A percentile compares a stretch with the other conserved stretches of the same genome.
Conservation (phyloP, 345 rosid species). For the Gossypium stocksii region DNA sequence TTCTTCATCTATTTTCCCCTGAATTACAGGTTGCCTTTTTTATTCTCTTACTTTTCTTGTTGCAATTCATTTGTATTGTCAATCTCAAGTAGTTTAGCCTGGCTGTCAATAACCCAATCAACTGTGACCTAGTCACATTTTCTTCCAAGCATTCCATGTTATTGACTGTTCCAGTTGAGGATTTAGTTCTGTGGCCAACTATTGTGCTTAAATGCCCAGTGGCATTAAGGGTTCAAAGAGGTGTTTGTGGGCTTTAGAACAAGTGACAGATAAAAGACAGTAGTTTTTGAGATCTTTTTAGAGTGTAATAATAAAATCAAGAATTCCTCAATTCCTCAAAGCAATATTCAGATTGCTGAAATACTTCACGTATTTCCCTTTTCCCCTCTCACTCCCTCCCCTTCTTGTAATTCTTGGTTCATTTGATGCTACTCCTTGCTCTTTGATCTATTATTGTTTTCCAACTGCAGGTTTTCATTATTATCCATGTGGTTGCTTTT, state of each 20-base stretch:
- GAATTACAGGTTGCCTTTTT: not conserved
- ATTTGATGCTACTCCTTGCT: not conserved
- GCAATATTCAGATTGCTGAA: not conserved
- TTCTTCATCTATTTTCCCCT: not conserved
- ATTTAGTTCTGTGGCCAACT: not conserved
- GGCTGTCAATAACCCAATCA: not conserved
- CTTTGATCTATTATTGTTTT: constrained; percentile 4
- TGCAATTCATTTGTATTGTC: not conserved
- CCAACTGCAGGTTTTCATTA: constrained; percentile 74
- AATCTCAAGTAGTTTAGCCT: not conserved
- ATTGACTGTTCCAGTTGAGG: not conserved
- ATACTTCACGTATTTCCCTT: not conserved
- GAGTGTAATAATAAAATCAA: not conserved
- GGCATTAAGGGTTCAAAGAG: not conserved
- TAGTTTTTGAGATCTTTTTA: constrained; percentile 40
- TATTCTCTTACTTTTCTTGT: not conserved
- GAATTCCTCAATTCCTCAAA: not conserved
- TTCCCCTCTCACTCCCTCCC: not conserved
- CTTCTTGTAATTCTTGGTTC: not conserved
- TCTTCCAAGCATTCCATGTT: not conserved
- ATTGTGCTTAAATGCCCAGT: not conserved
- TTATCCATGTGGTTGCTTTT: constrained; percentile 89
- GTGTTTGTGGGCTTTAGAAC: not conserved
- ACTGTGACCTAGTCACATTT: not conserved
- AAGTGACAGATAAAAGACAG: not conserved